Evolutionary conservation across 108 stramenopile species (phyloP).

Genomic region (Schizochytrium sp.): DNA sequence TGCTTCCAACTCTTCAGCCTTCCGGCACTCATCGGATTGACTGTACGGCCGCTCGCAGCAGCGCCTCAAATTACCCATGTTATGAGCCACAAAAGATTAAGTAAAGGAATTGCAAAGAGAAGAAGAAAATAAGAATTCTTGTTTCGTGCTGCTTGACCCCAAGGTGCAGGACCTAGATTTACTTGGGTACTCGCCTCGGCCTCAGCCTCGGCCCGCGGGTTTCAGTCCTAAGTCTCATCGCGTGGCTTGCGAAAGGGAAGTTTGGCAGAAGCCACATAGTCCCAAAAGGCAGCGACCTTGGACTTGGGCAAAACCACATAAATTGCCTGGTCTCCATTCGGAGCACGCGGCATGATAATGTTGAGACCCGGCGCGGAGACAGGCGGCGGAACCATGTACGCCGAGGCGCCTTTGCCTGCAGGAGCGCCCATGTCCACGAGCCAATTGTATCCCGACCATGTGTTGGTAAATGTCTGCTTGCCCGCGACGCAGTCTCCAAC

Average conservation of each 20-base stretch:
- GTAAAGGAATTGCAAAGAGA: no score
- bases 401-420: neutral
- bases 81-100: no score
- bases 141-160: neutral
- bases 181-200: neutral
- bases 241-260: neutral
- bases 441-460: neutral
- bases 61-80: no score
- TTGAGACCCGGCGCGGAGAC: neutral
- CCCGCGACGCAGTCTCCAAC: neutral
- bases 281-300: neutral
- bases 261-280: neutral
- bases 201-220: neutral
- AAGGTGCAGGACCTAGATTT: no score
- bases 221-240: neutral
- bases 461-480: neutral
- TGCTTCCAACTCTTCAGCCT: no score
- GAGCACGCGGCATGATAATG: neutral
- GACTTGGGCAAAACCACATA: neutral
- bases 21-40: no score
- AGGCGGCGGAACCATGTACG: neutral
- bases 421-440: slow-evolving; percentile 3
- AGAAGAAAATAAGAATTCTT: neutral
- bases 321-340: neutral
- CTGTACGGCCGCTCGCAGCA: no score